phyloP scores from a whole-genome alignment of 2,329 filamentous ascomycete genomes.

The Xylariaceae sp. region DNA sequence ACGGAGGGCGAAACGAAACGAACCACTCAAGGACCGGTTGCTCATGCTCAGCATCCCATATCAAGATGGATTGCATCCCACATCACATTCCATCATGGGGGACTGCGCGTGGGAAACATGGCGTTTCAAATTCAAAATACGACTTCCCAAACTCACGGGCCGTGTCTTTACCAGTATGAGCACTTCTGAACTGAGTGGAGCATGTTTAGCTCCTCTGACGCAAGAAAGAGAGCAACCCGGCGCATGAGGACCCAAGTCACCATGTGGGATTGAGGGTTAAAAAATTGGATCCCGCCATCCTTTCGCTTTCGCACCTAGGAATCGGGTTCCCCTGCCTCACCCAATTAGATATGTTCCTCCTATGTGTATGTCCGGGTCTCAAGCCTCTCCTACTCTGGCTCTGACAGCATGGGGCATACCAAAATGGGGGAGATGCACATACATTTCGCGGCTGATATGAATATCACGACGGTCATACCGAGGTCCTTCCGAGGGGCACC shows the following conservation, averaged over 20 bases:
- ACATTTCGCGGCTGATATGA: too few species aligned
- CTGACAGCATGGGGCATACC: neutral
- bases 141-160: slow-evolving; percentile 9
- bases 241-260: neutral
- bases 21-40: slow-evolving; percentile 8
- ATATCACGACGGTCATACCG: slow-evolving; percentile 5
- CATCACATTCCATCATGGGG: slow-evolving; percentile 7
- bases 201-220: neutral
- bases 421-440: neutral
- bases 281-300: neutral
- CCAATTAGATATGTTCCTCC: too few species aligned
- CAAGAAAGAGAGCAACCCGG: slow-evolving; percentile 5
- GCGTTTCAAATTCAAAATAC: slow-evolving; percentile 16
- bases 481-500: neutral
- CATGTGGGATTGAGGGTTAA: neutral
- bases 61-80: slow-evolving; percentile 4
- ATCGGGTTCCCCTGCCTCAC: too few species aligned
- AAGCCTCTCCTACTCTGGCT: too few species aligned
- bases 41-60: neutral
- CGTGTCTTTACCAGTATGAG: slow-evolving; percentile 4
- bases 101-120: slow-evolving; percentile 12
- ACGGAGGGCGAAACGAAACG: neutral
- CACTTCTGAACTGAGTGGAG: too few species aligned
- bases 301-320: too few species aligned
- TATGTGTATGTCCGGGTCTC: too few species aligned